Percentiles rank a stretch among this genome's conserved stretches.
Conservation (phyloP, 2,329 filamentous ascomycete species). For the Monilinia polystroma region DNA sequence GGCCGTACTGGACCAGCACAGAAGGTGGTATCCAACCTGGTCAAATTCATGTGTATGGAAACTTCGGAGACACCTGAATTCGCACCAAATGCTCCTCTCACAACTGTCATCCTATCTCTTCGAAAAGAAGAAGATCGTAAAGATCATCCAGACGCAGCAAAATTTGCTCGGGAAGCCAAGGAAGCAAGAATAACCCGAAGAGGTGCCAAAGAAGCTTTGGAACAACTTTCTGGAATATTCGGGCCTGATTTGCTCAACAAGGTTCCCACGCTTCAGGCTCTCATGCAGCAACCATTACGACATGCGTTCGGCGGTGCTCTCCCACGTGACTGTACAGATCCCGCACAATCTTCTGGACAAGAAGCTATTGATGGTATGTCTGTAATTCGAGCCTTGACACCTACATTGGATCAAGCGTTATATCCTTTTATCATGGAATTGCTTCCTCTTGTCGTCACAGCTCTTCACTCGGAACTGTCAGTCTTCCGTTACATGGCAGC, state of each 20-base stretch:
- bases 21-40: conserved; percentile 91
- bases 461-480: conserved; percentile 81
- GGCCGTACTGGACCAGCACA: conserved; percentile 84
- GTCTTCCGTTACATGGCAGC: conserved; percentile 96
- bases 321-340: conserved; percentile 69
- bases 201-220: conserved; percentile 90
- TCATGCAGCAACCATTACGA: conserved; percentile 79
- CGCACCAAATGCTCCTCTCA: conserved; percentile 74
- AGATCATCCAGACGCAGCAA: conserved; percentile 86
- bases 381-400: conserved; percentile 85
- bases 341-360: conserved; percentile 76
- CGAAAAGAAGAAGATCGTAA: conserved; percentile 96
- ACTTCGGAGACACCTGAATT: conserved; percentile 98
- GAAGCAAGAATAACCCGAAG: conserved; percentile 86
- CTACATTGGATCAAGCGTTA: conserved; percentile 75
- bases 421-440: conserved; percentile 79
- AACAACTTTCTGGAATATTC: conserved; percentile 80
- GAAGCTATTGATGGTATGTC: conserved; percentile 94
- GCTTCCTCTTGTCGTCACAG: conserved; percentile 82
- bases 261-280: conserved; percentile 75
- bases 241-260: conserved; percentile 74
- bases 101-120: conserved; percentile 81
- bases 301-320: conserved; percentile 72
- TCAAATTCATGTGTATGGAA: conserved; percentile 97
- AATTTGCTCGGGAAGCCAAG: conserved; percentile 85